Evolutionary conservation across 2,329 filamentous ascomycete species (phyloP).

Genomic region (Fusarium decemcellulare): DNA sequence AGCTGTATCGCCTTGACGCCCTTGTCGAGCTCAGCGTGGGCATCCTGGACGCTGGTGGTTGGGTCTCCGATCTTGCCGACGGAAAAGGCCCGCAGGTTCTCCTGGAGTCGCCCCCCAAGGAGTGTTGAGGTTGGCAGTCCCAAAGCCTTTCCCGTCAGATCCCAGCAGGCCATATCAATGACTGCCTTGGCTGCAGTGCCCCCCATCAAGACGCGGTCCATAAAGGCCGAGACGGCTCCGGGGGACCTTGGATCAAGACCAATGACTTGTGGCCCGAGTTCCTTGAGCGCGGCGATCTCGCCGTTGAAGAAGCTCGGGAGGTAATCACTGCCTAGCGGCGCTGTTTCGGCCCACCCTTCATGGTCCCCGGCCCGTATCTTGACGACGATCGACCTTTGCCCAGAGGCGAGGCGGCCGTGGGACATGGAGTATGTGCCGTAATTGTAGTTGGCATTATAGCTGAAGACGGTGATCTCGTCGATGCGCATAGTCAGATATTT

Average conservation of each 20-base stretch:
- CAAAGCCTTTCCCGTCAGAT: background rate
- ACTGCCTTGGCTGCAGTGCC: background rate
- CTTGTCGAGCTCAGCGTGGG: slow-evolving; percentile 3
- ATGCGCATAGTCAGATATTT: no score
- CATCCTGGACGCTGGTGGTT: slow-evolving; percentile 2
- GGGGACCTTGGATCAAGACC: background rate
- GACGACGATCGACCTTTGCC: background rate
- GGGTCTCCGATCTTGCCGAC: background rate
- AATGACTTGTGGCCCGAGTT: background rate
- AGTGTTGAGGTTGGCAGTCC: background rate
- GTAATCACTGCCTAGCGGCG: background rate
- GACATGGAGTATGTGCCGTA: background rate
- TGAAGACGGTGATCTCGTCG: background rate
- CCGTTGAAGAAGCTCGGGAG: slow-evolving; percentile 2
- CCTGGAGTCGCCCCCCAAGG: background rate
- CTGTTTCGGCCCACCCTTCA: background rate
- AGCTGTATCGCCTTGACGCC: slow-evolving; percentile 13
- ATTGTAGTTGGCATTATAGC: background rate
- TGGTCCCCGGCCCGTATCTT: background rate
- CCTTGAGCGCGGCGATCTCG: background rate
- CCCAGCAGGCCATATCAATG: slow-evolving; percentile 2
- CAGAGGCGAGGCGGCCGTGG: background rate
- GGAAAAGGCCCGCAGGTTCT: background rate
- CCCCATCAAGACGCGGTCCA: background rate
- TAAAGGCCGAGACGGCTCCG: background rate